phyloP scores from a whole-genome alignment of 768 basidiomycete genomes.

The Rubroboletus satanas region DNA sequence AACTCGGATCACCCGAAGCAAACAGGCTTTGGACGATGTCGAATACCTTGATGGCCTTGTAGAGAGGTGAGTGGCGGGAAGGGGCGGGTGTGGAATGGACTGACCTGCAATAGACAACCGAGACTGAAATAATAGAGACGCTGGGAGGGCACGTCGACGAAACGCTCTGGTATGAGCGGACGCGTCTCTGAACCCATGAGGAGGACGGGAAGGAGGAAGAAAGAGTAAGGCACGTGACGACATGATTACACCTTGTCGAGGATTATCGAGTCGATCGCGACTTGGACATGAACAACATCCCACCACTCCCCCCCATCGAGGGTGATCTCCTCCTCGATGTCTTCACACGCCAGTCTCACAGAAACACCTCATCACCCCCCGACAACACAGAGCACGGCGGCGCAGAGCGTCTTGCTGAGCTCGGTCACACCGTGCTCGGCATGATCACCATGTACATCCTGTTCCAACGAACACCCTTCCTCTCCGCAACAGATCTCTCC shows the following conservation, averaged over 20 bases:
- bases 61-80: constrained; percentile 1
- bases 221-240: constrained; percentile 18
- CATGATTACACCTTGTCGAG: neutral
- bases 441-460: constrained; percentile 49
- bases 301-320: constrained; percentile 53
- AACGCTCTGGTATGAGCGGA: constrained; percentile 69
- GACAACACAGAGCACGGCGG: constrained; percentile 51
- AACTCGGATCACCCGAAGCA: constrained; percentile 39
- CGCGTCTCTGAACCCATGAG: constrained; percentile 16
- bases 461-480: constrained; percentile 43
- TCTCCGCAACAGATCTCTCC: constrained; percentile 40
- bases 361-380: constrained; percentile 27
- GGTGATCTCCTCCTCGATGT: constrained; percentile 59
- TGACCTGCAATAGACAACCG: constrained; percentile 72
- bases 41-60: constrained; percentile 70
- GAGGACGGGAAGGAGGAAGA: neutral
- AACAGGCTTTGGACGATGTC: constrained; percentile 61
- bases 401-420: constrained; percentile 53
- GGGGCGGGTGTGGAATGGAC: neutral
- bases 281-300: constrained; percentile 32
- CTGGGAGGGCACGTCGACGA: constrained; percentile 74
- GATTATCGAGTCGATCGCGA: constrained; percentile 7
- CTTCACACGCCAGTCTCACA: constrained; percentile 47
- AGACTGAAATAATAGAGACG: constrained; percentile 75
- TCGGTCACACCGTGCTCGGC: constrained; percentile 52